Percentiles rank a stretch among this genome's conserved stretches.
Evolutionary conservation across 2,329 filamentous ascomycete genomes (phyloP).

Genomic region (Blastomyces percursus): DNA sequence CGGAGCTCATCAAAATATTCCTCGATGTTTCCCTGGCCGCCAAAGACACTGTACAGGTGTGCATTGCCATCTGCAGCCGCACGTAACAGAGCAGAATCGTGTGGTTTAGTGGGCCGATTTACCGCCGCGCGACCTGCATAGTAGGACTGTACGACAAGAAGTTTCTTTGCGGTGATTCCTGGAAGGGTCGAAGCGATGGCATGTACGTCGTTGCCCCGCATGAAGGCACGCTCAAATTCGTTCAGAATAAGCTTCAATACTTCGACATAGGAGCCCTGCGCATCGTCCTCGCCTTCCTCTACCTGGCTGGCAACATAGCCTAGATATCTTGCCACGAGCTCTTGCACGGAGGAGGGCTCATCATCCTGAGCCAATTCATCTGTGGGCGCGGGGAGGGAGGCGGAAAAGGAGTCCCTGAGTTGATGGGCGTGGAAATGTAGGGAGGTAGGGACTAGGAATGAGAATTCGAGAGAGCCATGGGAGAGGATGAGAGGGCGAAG

Average conservation of each 20-base stretch:
- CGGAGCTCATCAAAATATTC: slow-evolving; percentile 98
- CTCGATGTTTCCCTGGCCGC: slow-evolving; percentile 96
- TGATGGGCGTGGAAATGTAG: slow-evolving; percentile 94
- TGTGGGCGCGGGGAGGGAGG: slow-evolving; percentile 77
- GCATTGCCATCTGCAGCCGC: slow-evolving; percentile 76
- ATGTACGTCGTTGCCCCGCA: slow-evolving; percentile 93
- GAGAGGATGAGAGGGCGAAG: slow-evolving; percentile 81
- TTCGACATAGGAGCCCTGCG: slow-evolving; percentile 79
- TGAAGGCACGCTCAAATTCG: slow-evolving; percentile 92
- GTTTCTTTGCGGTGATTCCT: slow-evolving; percentile 86
- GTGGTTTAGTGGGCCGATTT: slow-evolving; percentile 76
- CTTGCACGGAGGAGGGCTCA: slow-evolving; percentile 89
- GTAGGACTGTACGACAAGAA: slow-evolving; percentile 80
- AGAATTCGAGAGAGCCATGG: slow-evolving; percentile 92
- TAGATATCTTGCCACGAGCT: slow-evolving; percentile 88
- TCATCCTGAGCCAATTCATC: slow-evolving; percentile 97
- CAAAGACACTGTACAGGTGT: slow-evolving; percentile 85
- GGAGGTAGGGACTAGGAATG: slow-evolving; percentile 86
- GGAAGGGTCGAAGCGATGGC: slow-evolving; percentile 74
- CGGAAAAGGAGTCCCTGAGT: slow-evolving; percentile 80
- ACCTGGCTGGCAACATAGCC: slow-evolving; percentile 82
- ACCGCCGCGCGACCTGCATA: slow-evolving; percentile 76
- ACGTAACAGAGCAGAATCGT: slow-evolving; percentile 85
- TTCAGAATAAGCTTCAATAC: slow-evolving; percentile 85
- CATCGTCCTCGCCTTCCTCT: slow-evolving; percentile 82